Evolutionary conservation across 257 asterid species (phyloP), one percentile per base, ranked within the genome.

Genomic region (Cinchona pubescens): DNA sequence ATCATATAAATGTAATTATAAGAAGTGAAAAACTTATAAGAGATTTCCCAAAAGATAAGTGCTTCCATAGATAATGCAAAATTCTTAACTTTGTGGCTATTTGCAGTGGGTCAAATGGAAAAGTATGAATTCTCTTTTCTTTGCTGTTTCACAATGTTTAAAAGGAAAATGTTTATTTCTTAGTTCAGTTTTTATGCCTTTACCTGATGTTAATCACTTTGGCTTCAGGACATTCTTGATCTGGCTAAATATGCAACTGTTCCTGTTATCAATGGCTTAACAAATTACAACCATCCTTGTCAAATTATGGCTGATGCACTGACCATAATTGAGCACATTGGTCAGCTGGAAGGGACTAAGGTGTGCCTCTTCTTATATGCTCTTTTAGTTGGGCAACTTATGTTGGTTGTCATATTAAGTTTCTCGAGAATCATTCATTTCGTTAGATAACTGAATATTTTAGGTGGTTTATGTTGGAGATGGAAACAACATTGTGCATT

Each of bases 281-380:
- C 98, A 13, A 96, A 94, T 84, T 92, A 72, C 80, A 94, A 94
- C 83, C 99, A 94, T 85, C 99, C 99, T 53, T 88, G 95, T 79
- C 99, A 94, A 89, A 92, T 94, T 60, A 94, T 94, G 98, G 99
- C 99, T 46, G 99, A 94, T 87, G 99, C 96, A 40, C 94, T 92
- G 78, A 94, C 99, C 4, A 92, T 94, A 21, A 92, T 94, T 51
- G 99, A 94, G 75, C 96, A 94, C 76, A 58, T 89, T n/a, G n/a
- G n/a, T n/a, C n/a, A 56, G 62, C 32, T 92, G 71, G 98, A 94
- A 86, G 96, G 99, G 48, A 87, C 94, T 60, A 94, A 94, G 93
- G 99, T 90, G 72, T 80, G 82, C 72, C 56, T 73, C 73, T 64
- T 63, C 49, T n/a, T 14, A 29, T 71, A 16, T 48, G 55, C 43